Base-by-base conservation (phyloP, 768 basidiomycete species). In the Mycena sanguinolenta region DNA sequence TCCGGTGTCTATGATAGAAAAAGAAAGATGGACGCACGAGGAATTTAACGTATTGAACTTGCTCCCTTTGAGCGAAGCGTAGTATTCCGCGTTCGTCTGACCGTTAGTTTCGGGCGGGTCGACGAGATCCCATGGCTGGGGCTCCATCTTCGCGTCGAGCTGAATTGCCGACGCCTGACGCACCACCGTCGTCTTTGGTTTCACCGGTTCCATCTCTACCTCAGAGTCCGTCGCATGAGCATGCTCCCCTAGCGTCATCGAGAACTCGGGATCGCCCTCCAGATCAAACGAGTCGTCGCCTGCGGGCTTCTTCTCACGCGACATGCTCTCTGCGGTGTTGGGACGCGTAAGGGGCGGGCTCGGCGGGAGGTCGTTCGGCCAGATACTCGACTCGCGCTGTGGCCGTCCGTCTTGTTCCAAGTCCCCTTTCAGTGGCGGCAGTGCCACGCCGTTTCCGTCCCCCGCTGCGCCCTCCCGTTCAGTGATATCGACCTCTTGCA, bases 101-200 rank as follows among this genome's bases (percentile, higher is more conserved):
- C 81, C 85, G 69, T 84, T 84, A 27, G 82, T 82, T 39, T 82
- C 75, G 6, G 88, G 87, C 16, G 87, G 88, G 49, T 85, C 83
- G 27, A 87, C 77, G 54, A 86, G 81, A 49, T 92, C 92, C 93
- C 93, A 94, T 19, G 88, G 89, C 71, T 88, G 89, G 50, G 92
- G 89, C 34, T 90, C 87, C 21, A 84, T 77, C 70, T 85, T 86
- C 61, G 87, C 78, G 75, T 88, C 83, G 71, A 89, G 79, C 54
- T 83, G 84, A 60, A 90, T 82, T 78, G 87, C 86, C 39, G 85
- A 83, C 44, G 79, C 75, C 62, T 82, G 80, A 44, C 81, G 67
- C 67, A 38, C 59, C 63, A 72, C 73, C 38, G 38, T 52, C 63
- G 50, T 44, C 23, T 32, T 55, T 28, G 46, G 69, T 68, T 44